These are phyloP conservation scores for Umbelopsis isabellina DNA, from an alignment of 192 early-diverging fungal genomes.

Conservation along the genomic window DNA sequence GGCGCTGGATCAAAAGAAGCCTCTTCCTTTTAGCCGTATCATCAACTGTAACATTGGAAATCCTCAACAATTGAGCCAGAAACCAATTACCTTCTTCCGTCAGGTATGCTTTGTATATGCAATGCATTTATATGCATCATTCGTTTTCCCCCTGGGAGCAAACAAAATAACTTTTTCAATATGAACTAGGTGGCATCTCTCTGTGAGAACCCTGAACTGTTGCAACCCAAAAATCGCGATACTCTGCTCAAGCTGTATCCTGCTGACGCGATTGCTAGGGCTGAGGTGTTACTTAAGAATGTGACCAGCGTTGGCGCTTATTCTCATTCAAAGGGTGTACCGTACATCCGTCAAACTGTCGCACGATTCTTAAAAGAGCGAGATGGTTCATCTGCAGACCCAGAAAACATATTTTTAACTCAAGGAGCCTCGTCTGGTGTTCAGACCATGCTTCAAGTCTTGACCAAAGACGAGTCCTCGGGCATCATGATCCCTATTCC, in stretches of 20 bases:
- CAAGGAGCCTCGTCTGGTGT: conserved; percentile 94
- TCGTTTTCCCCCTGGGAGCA: conserved; percentile 28
- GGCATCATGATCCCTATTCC: conserved; percentile 99
- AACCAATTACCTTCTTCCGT: conserved; percentile 95
- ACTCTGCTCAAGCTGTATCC: conserved; percentile 68
- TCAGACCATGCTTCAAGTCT: conserved; percentile 86
- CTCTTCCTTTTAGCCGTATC: conserved; percentile 70
- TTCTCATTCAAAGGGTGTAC: conserved; percentile 93
- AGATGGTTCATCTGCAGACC: conserved; percentile 87
- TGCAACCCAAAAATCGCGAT: conserved; percentile 63
- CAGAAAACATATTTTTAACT: conserved; percentile 89
- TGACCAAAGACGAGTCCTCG: conserved; percentile 75
- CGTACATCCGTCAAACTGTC: conserved; percentile 80
- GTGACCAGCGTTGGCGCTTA: conserved; percentile 88
- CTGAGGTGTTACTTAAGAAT: conserved; percentile 71
- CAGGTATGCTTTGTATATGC: conserved; percentile 58
- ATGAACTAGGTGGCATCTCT: conserved; percentile 75
- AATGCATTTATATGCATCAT: neutral
- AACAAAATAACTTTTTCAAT: conserved; percentile 11
- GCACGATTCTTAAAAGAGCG: conserved; percentile 88
- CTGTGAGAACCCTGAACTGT: conserved; percentile 85
- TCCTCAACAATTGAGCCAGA: conserved; percentile 87
- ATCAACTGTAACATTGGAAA: conserved; percentile 91
- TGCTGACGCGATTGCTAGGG: conserved; percentile 84
- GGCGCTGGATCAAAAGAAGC: conserved; percentile 1